Percentiles rank a stretch among this genome's conserved stretches.
Evolutionary conservation across 2,329 filamentous ascomycete species (phyloP).

Genomic region (Penicillium sp.): DNA sequence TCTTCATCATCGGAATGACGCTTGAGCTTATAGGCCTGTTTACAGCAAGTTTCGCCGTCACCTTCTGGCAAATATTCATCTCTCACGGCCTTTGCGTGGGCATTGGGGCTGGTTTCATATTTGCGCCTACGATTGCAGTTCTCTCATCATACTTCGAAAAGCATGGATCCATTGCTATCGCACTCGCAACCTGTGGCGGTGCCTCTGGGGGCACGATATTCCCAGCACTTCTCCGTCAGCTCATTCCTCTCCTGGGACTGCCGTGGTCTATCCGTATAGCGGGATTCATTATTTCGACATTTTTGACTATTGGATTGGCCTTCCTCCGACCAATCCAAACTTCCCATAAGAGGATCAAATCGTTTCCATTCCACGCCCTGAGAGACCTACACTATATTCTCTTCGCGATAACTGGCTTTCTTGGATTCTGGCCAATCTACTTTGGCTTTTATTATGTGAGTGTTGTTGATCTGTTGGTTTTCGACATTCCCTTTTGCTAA

Average conservation of each 20-base stretch:
- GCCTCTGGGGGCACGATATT: not conserved
- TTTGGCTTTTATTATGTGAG: slow-evolving; percentile 1
- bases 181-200: not conserved
- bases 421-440: not conserved
- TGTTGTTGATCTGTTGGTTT: too few relatives aligned
- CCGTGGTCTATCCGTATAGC: not conserved
- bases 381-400: not conserved
- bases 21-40: not conserved
- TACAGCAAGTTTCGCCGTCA: not conserved
- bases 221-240: not conserved
- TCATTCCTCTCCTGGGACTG: not conserved
- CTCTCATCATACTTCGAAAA: not conserved
- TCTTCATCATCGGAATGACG: not conserved
- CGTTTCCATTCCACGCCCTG: not conserved
- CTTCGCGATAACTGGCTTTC: not conserved
- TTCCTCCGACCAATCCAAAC: not conserved
- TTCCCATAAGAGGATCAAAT: not conserved
- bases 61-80: not conserved
- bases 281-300: not conserved
- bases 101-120: not conserved
- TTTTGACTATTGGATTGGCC: not conserved
- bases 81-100: not conserved
- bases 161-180: not conserved
- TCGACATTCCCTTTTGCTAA: not conserved
- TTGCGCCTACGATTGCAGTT: not conserved